Conservation (phyloP, 1,284 basidiomycete species). For the Coniophora puteana region DNA sequence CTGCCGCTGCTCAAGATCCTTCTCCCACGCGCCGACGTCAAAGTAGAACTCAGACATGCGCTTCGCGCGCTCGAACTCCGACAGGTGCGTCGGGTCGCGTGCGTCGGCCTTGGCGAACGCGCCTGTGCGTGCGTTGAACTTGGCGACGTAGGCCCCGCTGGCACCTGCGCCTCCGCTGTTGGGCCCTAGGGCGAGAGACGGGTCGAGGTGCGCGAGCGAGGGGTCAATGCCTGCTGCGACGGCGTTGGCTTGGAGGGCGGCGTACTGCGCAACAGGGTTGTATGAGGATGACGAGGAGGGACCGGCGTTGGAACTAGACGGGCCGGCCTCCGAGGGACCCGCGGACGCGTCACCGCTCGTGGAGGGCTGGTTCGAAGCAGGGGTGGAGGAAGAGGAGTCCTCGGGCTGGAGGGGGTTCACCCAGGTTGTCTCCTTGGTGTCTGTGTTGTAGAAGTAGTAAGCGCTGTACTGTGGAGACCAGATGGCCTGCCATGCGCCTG, state of each 20-base stretch:
- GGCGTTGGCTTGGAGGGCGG: slow-evolving; percentile 58
- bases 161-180: slow-evolving; percentile 35
- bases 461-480: slow-evolving; percentile 78
- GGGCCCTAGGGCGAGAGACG: slow-evolving; percentile 55
- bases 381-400: slow-evolving; percentile 17
- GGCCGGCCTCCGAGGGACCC: slow-evolving; percentile 19
- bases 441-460: slow-evolving; percentile 86
- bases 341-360: slow-evolving; percentile 22
- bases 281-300: no score
- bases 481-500: slow-evolving; percentile 77
- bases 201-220: slow-evolving; percentile 77
- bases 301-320: slow-evolving; percentile 19
- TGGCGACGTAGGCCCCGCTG: slow-evolving; percentile 56
- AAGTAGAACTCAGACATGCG: slow-evolving; percentile 90
- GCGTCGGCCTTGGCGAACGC: slow-evolving; percentile 65
- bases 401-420: slow-evolving; percentile 67
- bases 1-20: slow-evolving; percentile 59
- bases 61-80: slow-evolving; percentile 80
- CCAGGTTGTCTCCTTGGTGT: slow-evolving; percentile 86
- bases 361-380: slow-evolving; percentile 21
- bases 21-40: slow-evolving; percentile 81
- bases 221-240: slow-evolving; percentile 82
- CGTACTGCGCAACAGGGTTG: slow-evolving; percentile 36
- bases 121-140: slow-evolving; percentile 85
- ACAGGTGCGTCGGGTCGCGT: slow-evolving; percentile 72